Evolutionary conservation across 78 protist genomes (phyloP).

Genomic region (Monosiga brevicollis): DNA sequence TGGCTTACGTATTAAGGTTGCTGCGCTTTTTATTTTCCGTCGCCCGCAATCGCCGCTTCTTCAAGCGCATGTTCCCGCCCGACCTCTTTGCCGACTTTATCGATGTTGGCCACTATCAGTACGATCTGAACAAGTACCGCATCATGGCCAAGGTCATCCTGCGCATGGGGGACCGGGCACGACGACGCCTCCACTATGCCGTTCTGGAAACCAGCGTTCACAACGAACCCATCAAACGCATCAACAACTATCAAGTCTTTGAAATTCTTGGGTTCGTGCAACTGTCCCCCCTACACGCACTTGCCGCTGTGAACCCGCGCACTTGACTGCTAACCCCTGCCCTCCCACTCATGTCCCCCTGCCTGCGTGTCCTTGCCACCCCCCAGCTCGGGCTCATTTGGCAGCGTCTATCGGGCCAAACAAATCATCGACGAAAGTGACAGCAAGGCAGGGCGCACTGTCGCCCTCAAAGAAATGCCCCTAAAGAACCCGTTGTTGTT

Average conservation of each 20-base stretch:
- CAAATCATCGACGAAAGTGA: no score
- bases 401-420: not conserved
- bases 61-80: not conserved
- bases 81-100: not conserved
- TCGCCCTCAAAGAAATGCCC: not conserved
- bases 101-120: not conserved
- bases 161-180: not conserved
- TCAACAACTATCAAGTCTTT: not conserved
- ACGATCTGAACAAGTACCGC: not conserved
- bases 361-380: no score
- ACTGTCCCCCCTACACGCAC: no score
- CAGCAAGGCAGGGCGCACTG: not conserved
- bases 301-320: no score
- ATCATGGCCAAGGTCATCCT: not conserved
- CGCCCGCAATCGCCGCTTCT: not conserved
- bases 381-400: not conserved
- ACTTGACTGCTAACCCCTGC: no score
- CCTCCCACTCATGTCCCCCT: no score
- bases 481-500: not conserved
- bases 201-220: not conserved
- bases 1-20: no score
- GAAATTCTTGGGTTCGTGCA: not conserved
- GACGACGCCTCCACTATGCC: not conserved
- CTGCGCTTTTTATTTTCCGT: not conserved
- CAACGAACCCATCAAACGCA: not conserved